Evolutionary conservation across 768 basidiomycete species (phyloP).

Genomic region (Boletus tomentosulus): DNA sequence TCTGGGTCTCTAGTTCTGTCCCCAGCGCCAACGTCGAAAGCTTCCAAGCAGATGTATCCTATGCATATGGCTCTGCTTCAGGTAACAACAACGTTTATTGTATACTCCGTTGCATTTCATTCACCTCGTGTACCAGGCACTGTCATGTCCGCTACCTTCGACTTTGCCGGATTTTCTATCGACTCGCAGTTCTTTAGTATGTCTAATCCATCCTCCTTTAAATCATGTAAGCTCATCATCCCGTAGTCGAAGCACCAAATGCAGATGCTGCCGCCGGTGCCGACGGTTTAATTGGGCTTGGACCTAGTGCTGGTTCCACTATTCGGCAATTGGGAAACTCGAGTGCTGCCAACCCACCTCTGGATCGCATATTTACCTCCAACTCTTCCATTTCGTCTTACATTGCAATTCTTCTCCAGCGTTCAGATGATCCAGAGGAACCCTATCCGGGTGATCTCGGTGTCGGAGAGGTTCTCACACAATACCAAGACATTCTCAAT

Average conservation of each 20-base stretch:
- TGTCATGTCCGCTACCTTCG: conserved; percentile 27
- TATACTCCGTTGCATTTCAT: neutral
- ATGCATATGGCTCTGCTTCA: conserved; percentile 50
- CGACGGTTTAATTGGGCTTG: conserved; percentile 51
- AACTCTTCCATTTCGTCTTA: conserved; percentile 55
- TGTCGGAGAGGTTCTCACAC: conserved; percentile 52
- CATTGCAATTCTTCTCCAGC: conserved; percentile 61
- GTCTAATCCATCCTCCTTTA: neutral
- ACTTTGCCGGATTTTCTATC: conserved; percentile 42
- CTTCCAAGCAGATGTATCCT: conserved; percentile 38
- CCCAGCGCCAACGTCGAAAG: conserved; percentile 37
- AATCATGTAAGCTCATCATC: conserved; percentile 1
- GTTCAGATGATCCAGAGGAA: conserved; percentile 50
- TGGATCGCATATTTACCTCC: conserved; percentile 63
- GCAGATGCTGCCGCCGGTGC: conserved; percentile 10
- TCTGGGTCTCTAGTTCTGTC: conserved; percentile 52
- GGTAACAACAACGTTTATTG: conserved; percentile 31
- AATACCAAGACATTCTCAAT: conserved; percentile 44
- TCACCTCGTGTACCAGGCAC: conserved; percentile 17
- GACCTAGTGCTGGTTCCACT: conserved; percentile 54
- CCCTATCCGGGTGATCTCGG: conserved; percentile 58
- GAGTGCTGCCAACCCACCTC: conserved; percentile 45
- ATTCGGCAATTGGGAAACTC: conserved; percentile 36
- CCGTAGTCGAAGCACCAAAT: conserved; percentile 18
- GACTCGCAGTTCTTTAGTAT: conserved; percentile 36